Evolutionary conservation across 1,139 yeast genomes (phyloP).

Genomic region (Spathaspora sp.): DNA sequence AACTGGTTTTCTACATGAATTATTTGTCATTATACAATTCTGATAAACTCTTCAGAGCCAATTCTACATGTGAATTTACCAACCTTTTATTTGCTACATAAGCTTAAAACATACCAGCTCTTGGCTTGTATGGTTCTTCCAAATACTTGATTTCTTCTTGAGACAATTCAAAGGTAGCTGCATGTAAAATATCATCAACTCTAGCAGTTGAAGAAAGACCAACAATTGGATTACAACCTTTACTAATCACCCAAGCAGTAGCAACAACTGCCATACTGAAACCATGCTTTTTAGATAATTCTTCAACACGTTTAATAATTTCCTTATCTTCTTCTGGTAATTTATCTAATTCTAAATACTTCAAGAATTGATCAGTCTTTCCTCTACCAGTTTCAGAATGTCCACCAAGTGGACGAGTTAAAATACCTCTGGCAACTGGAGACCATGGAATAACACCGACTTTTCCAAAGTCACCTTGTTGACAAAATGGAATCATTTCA

Average conservation of each 20-base stretch:
- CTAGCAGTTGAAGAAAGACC: conserved; percentile 52
- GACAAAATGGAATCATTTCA: conserved; percentile 56
- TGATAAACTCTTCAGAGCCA: too few relatives aligned
- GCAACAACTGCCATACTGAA: conserved; percentile 55
- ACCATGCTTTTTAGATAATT: conserved; percentile 42
- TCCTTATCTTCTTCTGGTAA: conserved; percentile 24
- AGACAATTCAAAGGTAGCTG: conserved; percentile 42
- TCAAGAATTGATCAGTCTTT: conserved; percentile 9
- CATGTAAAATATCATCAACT: conserved; percentile 52
- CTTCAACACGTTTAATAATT: conserved; percentile 52
- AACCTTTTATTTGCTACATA: too few relatives aligned
- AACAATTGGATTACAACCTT: conserved; percentile 54
- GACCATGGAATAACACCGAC: conserved; percentile 55
- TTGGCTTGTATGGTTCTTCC: conserved; percentile 46
- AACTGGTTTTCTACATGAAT: too few relatives aligned
- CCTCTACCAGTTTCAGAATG: conserved; percentile 9
- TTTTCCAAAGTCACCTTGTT: conserved; percentile 24
- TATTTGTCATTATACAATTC: too few relatives aligned
- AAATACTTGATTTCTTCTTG: conserved; percentile 45
- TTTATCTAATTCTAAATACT: conserved; percentile 6
- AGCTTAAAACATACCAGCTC: too few relatives aligned
- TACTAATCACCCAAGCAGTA: conserved; percentile 52
- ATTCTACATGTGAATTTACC: too few relatives aligned
- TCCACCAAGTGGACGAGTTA: conserved; percentile 36
- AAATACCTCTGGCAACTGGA: conserved; percentile 48